Evolutionary conservation across 768 basidiomycete genomes (phyloP).

Genomic region (Tylopilus vinaceipallidus): DNA sequence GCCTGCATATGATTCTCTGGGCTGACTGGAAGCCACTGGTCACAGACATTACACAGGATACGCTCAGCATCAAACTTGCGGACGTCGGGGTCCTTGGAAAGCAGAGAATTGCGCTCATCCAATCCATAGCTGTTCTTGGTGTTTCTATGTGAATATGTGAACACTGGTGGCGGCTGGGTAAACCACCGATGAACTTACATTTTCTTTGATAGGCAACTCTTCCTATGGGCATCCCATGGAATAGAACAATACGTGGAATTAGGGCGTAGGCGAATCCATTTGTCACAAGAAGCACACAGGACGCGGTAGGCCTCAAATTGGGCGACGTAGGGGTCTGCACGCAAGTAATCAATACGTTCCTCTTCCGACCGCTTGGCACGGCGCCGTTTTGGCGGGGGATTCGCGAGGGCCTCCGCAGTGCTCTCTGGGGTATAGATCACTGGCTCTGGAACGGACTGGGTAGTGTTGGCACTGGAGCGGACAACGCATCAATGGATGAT

Average conservation of each 20-base stretch:
- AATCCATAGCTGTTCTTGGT: conserved; percentile 56
- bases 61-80: conserved; percentile 75
- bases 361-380: conserved; percentile 77
- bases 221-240: conserved; percentile 83
- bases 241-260: conserved; percentile 89
- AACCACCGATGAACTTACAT: conserved; percentile 42
- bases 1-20: conserved; percentile 59
- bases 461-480: conserved; percentile 28
- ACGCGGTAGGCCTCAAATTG: conserved; percentile 80
- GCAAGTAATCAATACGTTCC: conserved; percentile 67
- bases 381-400: conserved; percentile 59
- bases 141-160: conserved; percentile 16
- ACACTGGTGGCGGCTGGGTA: conserved; percentile 6
- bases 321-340: conserved; percentile 74
- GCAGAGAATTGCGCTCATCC: conserved; percentile 56
- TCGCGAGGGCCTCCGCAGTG: conserved; percentile 40
- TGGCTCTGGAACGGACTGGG: conserved; percentile 33
- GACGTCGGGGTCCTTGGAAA: conserved; percentile 66
- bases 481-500: conserved; percentile 7
- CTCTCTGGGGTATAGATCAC: conserved; percentile 45
- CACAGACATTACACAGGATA: conserved; percentile 66
- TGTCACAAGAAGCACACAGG: conserved; percentile 76
- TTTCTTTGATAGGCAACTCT: conserved; percentile 79
- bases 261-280: conserved; percentile 82
- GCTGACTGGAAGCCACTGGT: conserved; percentile 62